Percentiles rank a stretch among this genome's conserved stretches.
phyloP scores from a whole-genome alignment of 1,139 yeast genomes.

The Zygosaccharomyces sapae region DNA sequence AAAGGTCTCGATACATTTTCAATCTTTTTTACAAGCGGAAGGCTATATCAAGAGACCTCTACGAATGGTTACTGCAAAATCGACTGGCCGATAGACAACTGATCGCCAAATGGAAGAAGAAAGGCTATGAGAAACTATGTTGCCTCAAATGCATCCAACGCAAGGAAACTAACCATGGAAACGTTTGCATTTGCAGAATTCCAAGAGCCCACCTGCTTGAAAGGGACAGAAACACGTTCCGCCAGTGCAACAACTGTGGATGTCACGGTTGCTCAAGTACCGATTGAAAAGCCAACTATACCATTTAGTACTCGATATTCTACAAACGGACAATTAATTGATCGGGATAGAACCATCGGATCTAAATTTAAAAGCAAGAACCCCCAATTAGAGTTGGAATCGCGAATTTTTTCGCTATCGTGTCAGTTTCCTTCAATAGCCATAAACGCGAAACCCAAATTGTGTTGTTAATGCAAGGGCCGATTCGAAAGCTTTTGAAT shows the following conservation, averaged over 20 bases:
- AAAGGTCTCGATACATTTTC: slow-evolving; percentile 71
- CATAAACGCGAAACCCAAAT: slow-evolving; percentile 5
- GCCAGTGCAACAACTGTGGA: slow-evolving; percentile 82
- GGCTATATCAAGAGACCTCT: slow-evolving; percentile 63
- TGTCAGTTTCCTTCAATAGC: slow-evolving; percentile 1
- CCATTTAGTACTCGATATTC: not conserved
- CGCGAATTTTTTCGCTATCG: slow-evolving; percentile 8
- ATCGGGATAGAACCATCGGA: slow-evolving; percentile 1
- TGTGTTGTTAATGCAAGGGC: not conserved
- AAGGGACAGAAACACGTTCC: slow-evolving; percentile 37
- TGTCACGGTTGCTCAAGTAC: slow-evolving; percentile 84
- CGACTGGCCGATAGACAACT: slow-evolving; percentile 64
- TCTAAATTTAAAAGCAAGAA: not conserved
- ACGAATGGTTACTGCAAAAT: slow-evolving; percentile 70
- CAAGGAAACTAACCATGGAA: slow-evolving; percentile 59
- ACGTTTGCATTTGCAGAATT: slow-evolving; percentile 80
- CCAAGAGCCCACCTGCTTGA: slow-evolving; percentile 53
- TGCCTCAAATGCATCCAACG: slow-evolving; percentile 75
- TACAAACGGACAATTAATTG: slow-evolving; percentile 11
- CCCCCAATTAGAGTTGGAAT: not conserved
- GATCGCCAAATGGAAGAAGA: slow-evolving; percentile 88
- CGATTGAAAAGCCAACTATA: slow-evolving; percentile 41
- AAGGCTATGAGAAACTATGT: slow-evolving; percentile 84
- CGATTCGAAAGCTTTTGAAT: too few relatives aligned
- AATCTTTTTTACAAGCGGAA: slow-evolving; percentile 68